These are phyloP conservation scores for Parachaetomium inaequale DNA, from an alignment of 495 filamentous ascomycete species.

Conservation along the genomic window DNA sequence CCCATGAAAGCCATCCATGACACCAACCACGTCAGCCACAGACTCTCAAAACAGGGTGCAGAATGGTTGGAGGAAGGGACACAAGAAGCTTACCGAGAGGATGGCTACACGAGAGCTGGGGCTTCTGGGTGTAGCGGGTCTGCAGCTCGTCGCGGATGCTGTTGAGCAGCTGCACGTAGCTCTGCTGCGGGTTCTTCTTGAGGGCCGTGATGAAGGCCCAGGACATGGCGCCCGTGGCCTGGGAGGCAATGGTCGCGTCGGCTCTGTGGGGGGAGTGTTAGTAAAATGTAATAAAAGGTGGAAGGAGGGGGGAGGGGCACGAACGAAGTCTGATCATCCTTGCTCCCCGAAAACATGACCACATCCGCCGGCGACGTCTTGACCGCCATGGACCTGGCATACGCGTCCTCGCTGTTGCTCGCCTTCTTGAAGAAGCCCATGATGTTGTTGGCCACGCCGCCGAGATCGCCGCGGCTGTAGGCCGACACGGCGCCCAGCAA, in stretches of 20 bases:
- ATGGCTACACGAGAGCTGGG: slow-evolving; percentile 94
- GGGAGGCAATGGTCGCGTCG: slow-evolving; percentile 63
- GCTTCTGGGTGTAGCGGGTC: slow-evolving; percentile 89
- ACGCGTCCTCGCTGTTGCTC: slow-evolving; percentile 74
- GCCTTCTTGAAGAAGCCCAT: slow-evolving; percentile 93
- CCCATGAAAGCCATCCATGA: slow-evolving; percentile 7
- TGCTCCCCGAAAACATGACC: slow-evolving; percentile 95
- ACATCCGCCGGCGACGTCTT: slow-evolving; percentile 96
- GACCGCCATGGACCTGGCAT: slow-evolving; percentile 74
- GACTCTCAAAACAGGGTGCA: background rate
- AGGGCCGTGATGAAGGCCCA: slow-evolving; percentile 93
- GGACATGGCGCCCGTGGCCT: slow-evolving; percentile 96
- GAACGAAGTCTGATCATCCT: slow-evolving; percentile 92
- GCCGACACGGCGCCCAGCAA: slow-evolving; percentile 83
- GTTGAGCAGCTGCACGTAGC: slow-evolving; percentile 92
- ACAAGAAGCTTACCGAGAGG: slow-evolving; percentile 64
- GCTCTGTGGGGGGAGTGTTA: slow-evolving; percentile 41
- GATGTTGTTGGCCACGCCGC: slow-evolving; percentile 73
- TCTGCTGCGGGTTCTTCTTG: slow-evolving; percentile 97
- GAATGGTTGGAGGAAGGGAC: background rate
- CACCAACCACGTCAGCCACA: slow-evolving; percentile 10
- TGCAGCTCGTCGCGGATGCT: slow-evolving; percentile 90
- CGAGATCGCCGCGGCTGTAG: slow-evolving; percentile 86
- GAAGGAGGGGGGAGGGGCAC: slow-evolving; percentile 35
- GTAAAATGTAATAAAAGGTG: slow-evolving; percentile 9